A percentile compares a stretch with the other conserved stretches of the same genome.
phyloP scores from a whole-genome alignment of 176 grass and related monocot genomes.

The Musa beccarii region DNA sequence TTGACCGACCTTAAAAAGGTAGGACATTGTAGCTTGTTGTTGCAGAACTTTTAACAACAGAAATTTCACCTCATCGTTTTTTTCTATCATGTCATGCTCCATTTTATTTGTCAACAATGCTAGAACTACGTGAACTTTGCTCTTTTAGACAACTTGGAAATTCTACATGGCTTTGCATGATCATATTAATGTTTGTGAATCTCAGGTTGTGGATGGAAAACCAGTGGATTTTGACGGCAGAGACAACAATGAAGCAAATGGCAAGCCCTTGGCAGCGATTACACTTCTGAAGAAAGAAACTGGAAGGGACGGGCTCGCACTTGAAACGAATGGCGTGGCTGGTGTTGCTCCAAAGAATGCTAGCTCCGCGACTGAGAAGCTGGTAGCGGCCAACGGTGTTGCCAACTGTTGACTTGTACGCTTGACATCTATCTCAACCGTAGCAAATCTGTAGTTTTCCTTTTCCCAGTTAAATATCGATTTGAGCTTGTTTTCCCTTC shows the following conservation, averaged over 20 bases:
- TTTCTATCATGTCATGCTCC: background rate
- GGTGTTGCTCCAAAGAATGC: slow-evolving; percentile 27
- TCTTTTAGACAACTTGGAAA: background rate
- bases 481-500: background rate
- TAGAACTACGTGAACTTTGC: background rate
- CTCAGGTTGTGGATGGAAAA: background rate
- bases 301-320: background rate
- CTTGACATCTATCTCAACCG: background rate
- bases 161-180: background rate
- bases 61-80: background rate
- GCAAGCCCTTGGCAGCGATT: background rate
- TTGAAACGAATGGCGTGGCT: background rate
- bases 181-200: background rate
- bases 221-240: background rate
- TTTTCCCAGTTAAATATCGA: background rate
- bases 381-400: background rate
- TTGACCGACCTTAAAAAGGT: no score
- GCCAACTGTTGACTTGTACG: background rate
- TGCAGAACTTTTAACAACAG: no score
- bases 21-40: background rate
- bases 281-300: background rate
- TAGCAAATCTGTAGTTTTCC: background rate
- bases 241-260: background rate
- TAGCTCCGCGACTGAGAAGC: slow-evolving; percentile 20
- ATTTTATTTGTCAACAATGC: background rate